Percentiles rank a stretch among this genome's conserved stretches.
phyloP scores from a whole-genome alignment of 1,284 basidiomycete genomes.

The Heterobasidion irregulare region DNA sequence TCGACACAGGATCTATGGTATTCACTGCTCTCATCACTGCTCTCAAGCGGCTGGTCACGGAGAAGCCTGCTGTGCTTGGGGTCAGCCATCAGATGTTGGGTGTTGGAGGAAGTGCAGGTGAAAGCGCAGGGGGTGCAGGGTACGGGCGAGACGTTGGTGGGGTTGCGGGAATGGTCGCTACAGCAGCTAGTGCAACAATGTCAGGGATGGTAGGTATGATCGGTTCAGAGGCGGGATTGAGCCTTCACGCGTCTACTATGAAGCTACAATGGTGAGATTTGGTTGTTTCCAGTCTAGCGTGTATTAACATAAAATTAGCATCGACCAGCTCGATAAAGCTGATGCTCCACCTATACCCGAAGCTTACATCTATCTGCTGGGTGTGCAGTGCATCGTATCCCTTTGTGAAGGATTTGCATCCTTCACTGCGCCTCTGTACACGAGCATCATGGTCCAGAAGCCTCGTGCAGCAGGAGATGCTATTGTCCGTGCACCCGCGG shows the following conservation, averaged over 20 bases:
- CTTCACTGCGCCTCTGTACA: slow-evolving; percentile 66
- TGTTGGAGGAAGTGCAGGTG: slow-evolving; percentile 45
- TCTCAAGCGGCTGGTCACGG: slow-evolving; percentile 77
- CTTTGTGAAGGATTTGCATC: slow-evolving; percentile 84
- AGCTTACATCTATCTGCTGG: slow-evolving; percentile 87
- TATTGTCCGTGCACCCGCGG: slow-evolving; percentile 61
- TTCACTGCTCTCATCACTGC: slow-evolving; percentile 77
- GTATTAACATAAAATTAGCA: slow-evolving; percentile 38
- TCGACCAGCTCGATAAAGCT: slow-evolving; percentile 93
- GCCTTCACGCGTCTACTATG: slow-evolving; percentile 65
- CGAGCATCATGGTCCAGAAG: slow-evolving; percentile 53
- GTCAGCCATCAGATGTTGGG: slow-evolving; percentile 75
- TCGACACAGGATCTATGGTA: slow-evolving; percentile 27
- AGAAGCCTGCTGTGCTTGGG: slow-evolving; percentile 80
- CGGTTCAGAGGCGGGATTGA: slow-evolving; percentile 57
- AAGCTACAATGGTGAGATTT: slow-evolving; percentile 73
- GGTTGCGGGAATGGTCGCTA: slow-evolving; percentile 78
- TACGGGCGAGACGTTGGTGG: slow-evolving; percentile 59
- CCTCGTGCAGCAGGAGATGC: slow-evolving; percentile 60
- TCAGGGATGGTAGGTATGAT: slow-evolving; percentile 70
- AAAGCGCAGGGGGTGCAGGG: slow-evolving; percentile 19
- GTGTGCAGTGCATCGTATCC: slow-evolving; percentile 81
- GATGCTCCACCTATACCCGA: slow-evolving; percentile 91
- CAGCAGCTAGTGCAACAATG: slow-evolving; percentile 74
- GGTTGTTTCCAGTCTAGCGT: slow-evolving; percentile 1